Evolutionary conservation across 2,329 filamentous ascomycete species (phyloP).

Genomic region (Ophiostoma pallidulum): DNA sequence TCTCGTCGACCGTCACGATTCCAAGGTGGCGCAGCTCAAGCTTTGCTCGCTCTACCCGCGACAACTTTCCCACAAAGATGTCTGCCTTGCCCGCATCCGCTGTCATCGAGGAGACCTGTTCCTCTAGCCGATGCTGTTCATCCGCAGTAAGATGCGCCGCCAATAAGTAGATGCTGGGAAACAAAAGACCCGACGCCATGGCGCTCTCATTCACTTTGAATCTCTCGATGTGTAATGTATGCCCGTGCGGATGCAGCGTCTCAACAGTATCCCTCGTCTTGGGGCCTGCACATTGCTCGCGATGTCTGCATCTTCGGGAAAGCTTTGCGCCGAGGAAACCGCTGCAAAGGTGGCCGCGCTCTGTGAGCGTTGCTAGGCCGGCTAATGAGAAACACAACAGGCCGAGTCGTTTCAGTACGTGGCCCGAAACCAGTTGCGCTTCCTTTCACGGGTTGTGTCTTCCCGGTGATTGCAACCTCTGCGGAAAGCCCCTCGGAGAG

Average conservation of each 20-base stretch:
- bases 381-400: too few species aligned
- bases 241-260: not conserved
- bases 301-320: not conserved
- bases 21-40: constrained; percentile 67
- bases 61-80: constrained; percentile 65
- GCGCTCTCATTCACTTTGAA: not conserved
- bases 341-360: too few species aligned
- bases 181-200: constrained; percentile 14
- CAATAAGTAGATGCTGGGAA: constrained; percentile 65
- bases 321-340: not conserved
- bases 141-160: constrained; percentile 56
- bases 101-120: constrained; percentile 55
- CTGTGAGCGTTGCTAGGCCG: too few species aligned
- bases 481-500: too few species aligned
- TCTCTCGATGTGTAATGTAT: not conserved
- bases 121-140: constrained; percentile 55
- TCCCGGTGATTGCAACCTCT: too few species aligned
- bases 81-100: constrained; percentile 63
- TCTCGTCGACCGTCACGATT: constrained; percentile 45
- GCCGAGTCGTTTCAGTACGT: too few species aligned
- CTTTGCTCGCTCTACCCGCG: constrained; percentile 57
- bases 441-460: too few species aligned
- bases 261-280: not conserved
- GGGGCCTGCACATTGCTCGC: not conserved
- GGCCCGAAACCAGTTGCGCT: too few species aligned